A percentile compares a stretch with the other conserved stretches of the same genome.
phyloP scores from a whole-genome alignment of 1,139 yeast species.

The Geotrichum phurueaensis region DNA sequence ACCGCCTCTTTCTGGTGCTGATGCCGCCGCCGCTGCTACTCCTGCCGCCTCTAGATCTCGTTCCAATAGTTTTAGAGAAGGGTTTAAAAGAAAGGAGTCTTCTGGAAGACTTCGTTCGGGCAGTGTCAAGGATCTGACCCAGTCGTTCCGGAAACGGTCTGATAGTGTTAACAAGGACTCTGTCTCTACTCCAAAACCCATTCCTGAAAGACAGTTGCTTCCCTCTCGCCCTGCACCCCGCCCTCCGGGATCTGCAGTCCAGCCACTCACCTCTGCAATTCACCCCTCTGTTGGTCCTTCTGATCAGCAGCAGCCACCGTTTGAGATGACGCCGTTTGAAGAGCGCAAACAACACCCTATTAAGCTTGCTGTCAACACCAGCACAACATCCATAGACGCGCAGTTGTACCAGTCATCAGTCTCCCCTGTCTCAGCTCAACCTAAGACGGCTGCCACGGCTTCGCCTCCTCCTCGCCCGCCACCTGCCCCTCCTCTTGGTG shows the following conservation, averaged over 20 bases:
- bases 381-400: background rate
- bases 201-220: slow-evolving; percentile 38
- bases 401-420: background rate
- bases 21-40: slow-evolving; percentile 36
- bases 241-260: slow-evolving; percentile 32
- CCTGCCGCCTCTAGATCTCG: slow-evolving; percentile 4
- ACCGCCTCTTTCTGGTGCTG: slow-evolving; percentile 13
- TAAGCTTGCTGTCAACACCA: slow-evolving; percentile 10
- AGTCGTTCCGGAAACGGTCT: slow-evolving; percentile 14
- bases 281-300: background rate
- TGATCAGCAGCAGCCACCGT: background rate
- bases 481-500: slow-evolving; percentile 40
- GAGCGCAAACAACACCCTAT: slow-evolving; percentile 6
- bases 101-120: slow-evolving; percentile 13
- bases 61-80: slow-evolving; percentile 16
- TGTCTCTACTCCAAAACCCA: slow-evolving; percentile 10
- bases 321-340: slow-evolving; percentile 1
- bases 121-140: slow-evolving; percentile 18
- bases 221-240: slow-evolving; percentile 69
- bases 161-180: slow-evolving; percentile 14
- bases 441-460: background rate
- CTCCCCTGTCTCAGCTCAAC: slow-evolving; percentile 7
- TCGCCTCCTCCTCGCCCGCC: slow-evolving; percentile 40
- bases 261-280: slow-evolving; percentile 26
- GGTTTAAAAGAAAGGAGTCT: slow-evolving; percentile 15